Conservation (phyloP, 2,329 filamentous ascomycete species). For the Epichloe typhina region DNA sequence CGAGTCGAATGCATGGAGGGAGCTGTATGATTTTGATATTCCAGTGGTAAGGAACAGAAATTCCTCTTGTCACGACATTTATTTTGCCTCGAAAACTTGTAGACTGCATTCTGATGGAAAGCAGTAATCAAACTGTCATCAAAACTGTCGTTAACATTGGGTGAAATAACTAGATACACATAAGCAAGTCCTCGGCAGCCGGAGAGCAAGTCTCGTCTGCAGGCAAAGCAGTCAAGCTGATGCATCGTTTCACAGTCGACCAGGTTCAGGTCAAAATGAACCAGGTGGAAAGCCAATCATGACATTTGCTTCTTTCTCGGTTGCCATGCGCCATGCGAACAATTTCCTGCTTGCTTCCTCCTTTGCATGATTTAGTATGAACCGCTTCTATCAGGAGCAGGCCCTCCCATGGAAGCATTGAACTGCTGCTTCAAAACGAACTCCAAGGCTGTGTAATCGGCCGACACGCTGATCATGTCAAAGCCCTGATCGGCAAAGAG, state of each 20-base stretch:
- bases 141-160: background rate
- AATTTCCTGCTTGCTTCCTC: no score
- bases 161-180: slow-evolving; percentile 35
- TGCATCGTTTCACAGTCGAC: slow-evolving; percentile 60
- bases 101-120: no score
- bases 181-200: slow-evolving; percentile 42
- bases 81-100: no score
- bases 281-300: slow-evolving; percentile 26
- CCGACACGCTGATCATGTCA: slow-evolving; percentile 47
- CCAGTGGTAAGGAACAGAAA: slow-evolving; percentile 47
- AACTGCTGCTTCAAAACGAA: slow-evolving; percentile 31
- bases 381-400: slow-evolving; percentile 22
- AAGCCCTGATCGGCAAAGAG: slow-evolving; percentile 42
- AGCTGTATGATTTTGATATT: slow-evolving; percentile 69
- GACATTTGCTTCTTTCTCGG: background rate
- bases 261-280: slow-evolving; percentile 60
- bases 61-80: background rate
- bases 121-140: no score
- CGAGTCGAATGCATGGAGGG: slow-evolving; percentile 51
- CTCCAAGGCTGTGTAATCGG: slow-evolving; percentile 41
- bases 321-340: background rate
- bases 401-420: slow-evolving; percentile 30
- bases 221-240: slow-evolving; percentile 53
- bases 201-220: slow-evolving; percentile 41
- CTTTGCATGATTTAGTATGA: slow-evolving; percentile 23